Evolutionary conservation across 768 basidiomycete species (phyloP).

Genomic region (Boletus pseudo-olivaceus): DNA sequence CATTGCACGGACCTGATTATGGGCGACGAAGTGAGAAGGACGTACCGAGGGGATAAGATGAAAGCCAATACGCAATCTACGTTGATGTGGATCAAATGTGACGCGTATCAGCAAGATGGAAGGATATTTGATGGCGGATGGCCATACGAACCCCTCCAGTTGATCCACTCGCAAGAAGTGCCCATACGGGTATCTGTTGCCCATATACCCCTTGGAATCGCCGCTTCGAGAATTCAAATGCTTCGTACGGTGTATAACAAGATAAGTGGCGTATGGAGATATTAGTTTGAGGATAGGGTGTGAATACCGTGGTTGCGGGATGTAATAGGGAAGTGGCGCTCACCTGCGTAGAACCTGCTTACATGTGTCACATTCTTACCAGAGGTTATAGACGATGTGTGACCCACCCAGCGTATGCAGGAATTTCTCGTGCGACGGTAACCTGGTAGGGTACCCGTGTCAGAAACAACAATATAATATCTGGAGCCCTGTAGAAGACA

Average conservation of each 20-base stretch:
- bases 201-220: slow-evolving; percentile 64
- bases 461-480: not conserved
- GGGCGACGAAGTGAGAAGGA: not conserved
- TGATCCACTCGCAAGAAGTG: slow-evolving; percentile 76
- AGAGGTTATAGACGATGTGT: not conserved
- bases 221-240: slow-evolving; percentile 88
- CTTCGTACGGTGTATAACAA: slow-evolving; percentile 31
- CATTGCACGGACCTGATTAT: not conserved
- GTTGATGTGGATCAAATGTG: not conserved
- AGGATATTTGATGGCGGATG: too few relatives aligned
- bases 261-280: not conserved
- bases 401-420: slow-evolving; percentile 81
- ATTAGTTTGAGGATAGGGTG: not conserved
- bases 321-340: not conserved
- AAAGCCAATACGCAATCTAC: slow-evolving; percentile 66
- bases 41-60: slow-evolving; percentile 83
- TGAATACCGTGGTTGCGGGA: not conserved
- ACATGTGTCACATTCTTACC: not conserved
- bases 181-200: slow-evolving; percentile 75
- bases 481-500: not conserved
- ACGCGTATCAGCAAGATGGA: not conserved
- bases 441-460: slow-evolving; percentile 45
- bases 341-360: slow-evolving; percentile 66
- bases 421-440: slow-evolving; percentile 90
- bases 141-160: slow-evolving; percentile 66